These are phyloP conservation scores for Posidonia australis DNA, from an alignment of 106 monocot species.

Conservation along the genomic window DNA sequence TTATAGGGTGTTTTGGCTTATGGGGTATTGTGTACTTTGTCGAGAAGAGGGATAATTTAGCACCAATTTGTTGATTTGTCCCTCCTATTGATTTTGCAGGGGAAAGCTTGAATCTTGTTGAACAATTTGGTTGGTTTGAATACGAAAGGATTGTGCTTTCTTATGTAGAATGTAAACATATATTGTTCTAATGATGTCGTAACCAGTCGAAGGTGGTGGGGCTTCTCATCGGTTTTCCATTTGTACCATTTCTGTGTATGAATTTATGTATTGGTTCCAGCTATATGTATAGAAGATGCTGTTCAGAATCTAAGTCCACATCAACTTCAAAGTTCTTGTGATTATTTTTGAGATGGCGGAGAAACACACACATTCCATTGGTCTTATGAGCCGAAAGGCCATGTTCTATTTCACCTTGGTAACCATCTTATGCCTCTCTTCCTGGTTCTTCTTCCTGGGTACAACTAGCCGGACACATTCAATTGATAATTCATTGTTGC, in stretches of 20 bases:
- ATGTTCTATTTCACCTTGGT: slow-evolving; percentile 9
- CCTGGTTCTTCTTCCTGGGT: slow-evolving; percentile 14
- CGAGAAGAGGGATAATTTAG: neutral
- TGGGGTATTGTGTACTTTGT: no score
- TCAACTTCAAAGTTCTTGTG: neutral
- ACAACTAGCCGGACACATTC: slow-evolving; percentile 3
- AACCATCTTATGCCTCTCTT: slow-evolving; percentile 6
- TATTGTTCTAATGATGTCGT: neutral
- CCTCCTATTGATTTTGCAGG: neutral
- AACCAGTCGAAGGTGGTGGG: neutral
- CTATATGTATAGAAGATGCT: neutral
- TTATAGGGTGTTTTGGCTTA: no score
- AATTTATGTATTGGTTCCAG: neutral
- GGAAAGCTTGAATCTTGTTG: neutral
- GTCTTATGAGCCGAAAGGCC: slow-evolving; percentile 1
- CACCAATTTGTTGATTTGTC: neutral
- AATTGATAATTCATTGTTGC: neutral
- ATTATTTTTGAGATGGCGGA: slow-evolving; percentile 11
- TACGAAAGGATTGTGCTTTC: neutral
- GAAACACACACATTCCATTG: neutral
- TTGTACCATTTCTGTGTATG: neutral
- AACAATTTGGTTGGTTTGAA: neutral
- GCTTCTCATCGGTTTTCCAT: neutral
- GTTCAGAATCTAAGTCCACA: neutral
- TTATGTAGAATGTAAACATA: neutral